Base-by-base conservation (phyloP, 345 rosid species). In the Lepidium didymum region DNA sequence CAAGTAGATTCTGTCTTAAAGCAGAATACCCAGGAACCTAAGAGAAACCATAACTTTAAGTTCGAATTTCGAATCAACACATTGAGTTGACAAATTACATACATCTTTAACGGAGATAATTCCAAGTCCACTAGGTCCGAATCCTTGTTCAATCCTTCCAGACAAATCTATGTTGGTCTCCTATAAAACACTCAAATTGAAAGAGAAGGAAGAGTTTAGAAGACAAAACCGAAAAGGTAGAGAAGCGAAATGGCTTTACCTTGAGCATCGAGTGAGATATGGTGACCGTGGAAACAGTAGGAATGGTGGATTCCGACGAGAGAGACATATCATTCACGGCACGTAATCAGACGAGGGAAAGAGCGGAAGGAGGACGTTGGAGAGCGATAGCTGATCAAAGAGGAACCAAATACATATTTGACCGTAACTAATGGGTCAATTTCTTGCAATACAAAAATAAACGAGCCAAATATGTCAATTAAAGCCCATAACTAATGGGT, bases 111-210 rank as follows among this genome's bases (percentile, higher is more conserved):
- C 70, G 13, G 96, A 80, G 40, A 93, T 75, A 62, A 93, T 90
- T 49, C 98, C 98, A 25, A 90, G 86, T 36, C 94, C 98, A 42
- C 82, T 79, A 12, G 92, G 87, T 80, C 98, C 97, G 51, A 93
- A 85, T 33, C 92, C 98, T 77, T 84, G 70, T 75, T 85, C 92
- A 64, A 93, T 93, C 83, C 83, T 86, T 62, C 8, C 37, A 11
- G 97, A 87, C 66, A 90, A 77, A 72, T 88, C 89, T 52, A 77
- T 73, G 41, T 64, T 54, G 73, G 57, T 83, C 74, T 93, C 92
- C 97, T 69, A 47, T 5, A 31, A 42, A 59, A 16, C 50, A 38
- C 4, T 56, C 62, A 52, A 35, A 29, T 45, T 3, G 35, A 41
- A 44, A 75, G 31, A 42, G 8, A 68, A 12, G 53, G 7, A 56